A percentile compares a stretch with the other conserved stretches of the same genome.
Conservation (phyloP, 2,329 filamentous ascomycete species). For the Zasmidium citrigriseum region DNA sequence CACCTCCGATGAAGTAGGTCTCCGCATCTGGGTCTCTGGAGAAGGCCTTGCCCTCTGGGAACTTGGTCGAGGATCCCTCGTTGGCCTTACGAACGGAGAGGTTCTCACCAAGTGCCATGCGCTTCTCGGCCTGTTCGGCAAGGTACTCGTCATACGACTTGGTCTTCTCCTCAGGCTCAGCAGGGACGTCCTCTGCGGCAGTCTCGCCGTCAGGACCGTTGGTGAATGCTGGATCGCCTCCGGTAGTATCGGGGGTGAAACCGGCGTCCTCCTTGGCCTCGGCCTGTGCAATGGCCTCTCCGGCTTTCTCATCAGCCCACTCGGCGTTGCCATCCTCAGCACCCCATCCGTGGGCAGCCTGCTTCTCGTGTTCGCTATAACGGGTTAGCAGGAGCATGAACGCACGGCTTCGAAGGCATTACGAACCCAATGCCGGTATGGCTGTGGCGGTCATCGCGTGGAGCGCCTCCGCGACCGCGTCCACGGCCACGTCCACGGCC, state of each 20-base stretch:
- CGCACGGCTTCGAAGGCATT: neutral
- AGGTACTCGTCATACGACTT: conserved; percentile 91
- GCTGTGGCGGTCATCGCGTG: conserved; percentile 64
- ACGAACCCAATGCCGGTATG: conserved; percentile 60
- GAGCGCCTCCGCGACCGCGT: conserved; percentile 49
- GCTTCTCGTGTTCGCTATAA: conserved; percentile 76
- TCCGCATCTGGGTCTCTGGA: conserved; percentile 62
- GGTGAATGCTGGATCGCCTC: conserved; percentile 46
- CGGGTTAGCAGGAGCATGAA: conserved; percentile 25
- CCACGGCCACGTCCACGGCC: conserved; percentile 53
- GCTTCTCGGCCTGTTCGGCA: conserved; percentile 74
- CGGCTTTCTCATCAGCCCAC: conserved; percentile 88
- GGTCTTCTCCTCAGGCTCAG: conserved; percentile 69
- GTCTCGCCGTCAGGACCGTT: conserved; percentile 45
- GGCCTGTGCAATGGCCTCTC: conserved; percentile 78
- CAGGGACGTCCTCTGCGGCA: conserved; percentile 28
- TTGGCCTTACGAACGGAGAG: conserved; percentile 84
- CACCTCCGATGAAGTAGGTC: conserved; percentile 70
- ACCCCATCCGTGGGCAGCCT: conserved; percentile 88
- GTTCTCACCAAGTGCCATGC: conserved; percentile 65
- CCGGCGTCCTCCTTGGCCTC: conserved; percentile 31
- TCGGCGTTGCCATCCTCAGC: conserved; percentile 74
- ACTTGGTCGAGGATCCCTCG: conserved; percentile 94
- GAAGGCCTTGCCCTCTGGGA: conserved; percentile 76
- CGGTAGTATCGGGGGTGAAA: conserved; percentile 33